Percentiles rank a stretch among this genome's conserved stretches.
Conservation (phyloP, 371 early-diverging fungal species). For the Encephalitozoon romaleae region DNA sequence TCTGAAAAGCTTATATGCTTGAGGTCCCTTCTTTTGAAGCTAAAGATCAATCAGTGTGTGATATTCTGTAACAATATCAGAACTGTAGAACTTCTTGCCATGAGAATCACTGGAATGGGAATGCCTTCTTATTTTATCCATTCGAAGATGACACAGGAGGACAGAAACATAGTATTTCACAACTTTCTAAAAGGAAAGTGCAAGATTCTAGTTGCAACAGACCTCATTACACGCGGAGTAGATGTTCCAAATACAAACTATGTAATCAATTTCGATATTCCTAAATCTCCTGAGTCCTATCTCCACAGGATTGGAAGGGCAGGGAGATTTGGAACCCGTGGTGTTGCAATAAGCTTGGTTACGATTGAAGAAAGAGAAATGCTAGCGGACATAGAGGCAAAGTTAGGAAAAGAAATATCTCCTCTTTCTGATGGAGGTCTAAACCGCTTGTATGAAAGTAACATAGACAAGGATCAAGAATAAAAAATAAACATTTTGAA, state of each 20-base stretch:
- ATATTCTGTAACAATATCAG: slow-evolving; percentile 94
- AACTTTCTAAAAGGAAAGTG: slow-evolving; percentile 82
- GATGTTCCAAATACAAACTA: slow-evolving; percentile 97
- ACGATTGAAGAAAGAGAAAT: slow-evolving; percentile 69
- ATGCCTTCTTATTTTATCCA: slow-evolving; percentile 94
- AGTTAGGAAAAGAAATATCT: background rate
- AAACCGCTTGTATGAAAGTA: background rate
- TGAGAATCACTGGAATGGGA: slow-evolving; percentile 87
- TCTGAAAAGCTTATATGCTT: slow-evolving; percentile 89
- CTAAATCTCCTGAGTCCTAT: slow-evolving; percentile 92
- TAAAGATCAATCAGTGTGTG: slow-evolving; percentile 95
- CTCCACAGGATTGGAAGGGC: slow-evolving; percentile 98
- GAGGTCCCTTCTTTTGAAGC: slow-evolving; percentile 78
- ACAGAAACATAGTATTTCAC: slow-evolving; percentile 73
- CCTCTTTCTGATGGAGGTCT: background rate
- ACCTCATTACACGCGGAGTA: slow-evolving; percentile 91
- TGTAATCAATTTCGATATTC: slow-evolving; percentile 98
- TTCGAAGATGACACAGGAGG: slow-evolving; percentile 86
- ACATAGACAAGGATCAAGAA: background rate
- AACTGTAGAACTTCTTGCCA: slow-evolving; percentile 86
- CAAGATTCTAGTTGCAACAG: slow-evolving; percentile 60
- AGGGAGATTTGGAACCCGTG: slow-evolving; percentile 91
- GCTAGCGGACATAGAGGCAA: background rate
- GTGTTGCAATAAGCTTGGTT: slow-evolving; percentile 89
- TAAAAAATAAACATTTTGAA: background rate